Base-by-base conservation (phyloP, 2,329 filamentous ascomycete species). In the Diaporthe ampelina region DNA sequence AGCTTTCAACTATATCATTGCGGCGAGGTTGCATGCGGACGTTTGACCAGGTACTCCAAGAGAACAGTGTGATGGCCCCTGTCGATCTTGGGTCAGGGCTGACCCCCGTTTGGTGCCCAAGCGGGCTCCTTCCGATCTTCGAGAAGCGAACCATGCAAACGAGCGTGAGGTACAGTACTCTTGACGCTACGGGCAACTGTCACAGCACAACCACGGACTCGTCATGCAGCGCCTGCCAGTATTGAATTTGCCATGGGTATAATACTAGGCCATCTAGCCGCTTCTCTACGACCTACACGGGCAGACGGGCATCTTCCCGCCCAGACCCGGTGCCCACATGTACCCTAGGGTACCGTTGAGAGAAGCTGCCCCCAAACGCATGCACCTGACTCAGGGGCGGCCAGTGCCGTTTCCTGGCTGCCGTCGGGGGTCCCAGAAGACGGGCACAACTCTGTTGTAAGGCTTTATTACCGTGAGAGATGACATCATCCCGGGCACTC, bases 91-190 rank as follows among this genome's bases (percentile, higher is more conserved):
- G 43, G 37, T 52, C 63, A 67, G 63, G 63, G 63, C 63, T 24
- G 63, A 67, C 43, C 63, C 43, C 48, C 45, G 63, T 67, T 67
- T 67, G 63, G 45, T 67, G 63, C 63, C 63, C 63, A 52, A 67
- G 63, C 63, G 63, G 63, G 63, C 63, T 52, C 21, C 21, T 67
- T 67, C 63, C 63, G 63, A 67, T 40, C 32, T 52, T 65, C 13
- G 43, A 67, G 17, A 48, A 24, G 45, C 61, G n/a, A 35, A 37
- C 63, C 63, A 52, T 67, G 63, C 19, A 29, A 48, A 24, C 40
- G 29, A 59, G 21, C 43, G 43, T 45, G 43, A 45, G 43, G 43
- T 19, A 45, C 43, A 7, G 29, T 7, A 13, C 37, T 40, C 37
- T 40, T 45, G 45, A 21, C 45, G 29, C 59, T 11, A 48, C 17